Evolutionary conservation across 805 yeast species (phyloP), one percentile per base, ranked within the genome.

Genomic region (Komagataella pastoris): DNA sequence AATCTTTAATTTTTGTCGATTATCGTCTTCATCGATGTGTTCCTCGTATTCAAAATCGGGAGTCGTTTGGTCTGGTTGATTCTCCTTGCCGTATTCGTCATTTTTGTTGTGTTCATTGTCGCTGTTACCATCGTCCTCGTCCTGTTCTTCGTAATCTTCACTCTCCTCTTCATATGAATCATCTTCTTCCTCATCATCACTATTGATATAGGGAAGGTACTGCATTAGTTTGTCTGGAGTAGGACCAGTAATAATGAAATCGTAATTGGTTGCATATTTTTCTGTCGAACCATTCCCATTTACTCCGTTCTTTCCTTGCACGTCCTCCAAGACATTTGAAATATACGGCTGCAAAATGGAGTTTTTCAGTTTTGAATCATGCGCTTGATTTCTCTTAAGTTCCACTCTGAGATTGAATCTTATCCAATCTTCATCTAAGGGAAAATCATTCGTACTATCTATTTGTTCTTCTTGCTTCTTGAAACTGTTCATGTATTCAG

Each of bases 361-460:
- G 1, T 65, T 65, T 47, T 58, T 56, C 40, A 63, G 59, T 48
- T 60, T 65, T 2, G 57, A 17, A 8, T 61, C 62, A 5, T 30
- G 40, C 3, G 40, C 40, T 30, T 30, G 40, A 2, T 53, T 55
- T 17, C 60, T 61, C 24, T 53, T 55, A 10, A 62, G 44, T 47
- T 61, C 64, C 36, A 60, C 65, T 50, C 69, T 56, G 5, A 65
- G 50, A 8, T 62, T 52, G 52, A 59, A 66, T 24, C 58, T 60
- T 4, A 66, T 55, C 70, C 70, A 66, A 51, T 66, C 69, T 7
- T 60, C 64, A 53, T 66, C 69, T 2, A 61, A 56, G 4, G 40
- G 40, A 5, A 8, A 30, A 10, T 30, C 40, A 30, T 10, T 10
- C 1, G 40, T 30, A 10, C 8, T 7, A 30, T 53, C 52, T 12